A percentile compares a stretch with the other conserved stretches of the same genome.
These are phyloP conservation scores for Candida gigantensis DNA, from an alignment of 1,139 yeast species.

Conservation along the genomic window DNA sequence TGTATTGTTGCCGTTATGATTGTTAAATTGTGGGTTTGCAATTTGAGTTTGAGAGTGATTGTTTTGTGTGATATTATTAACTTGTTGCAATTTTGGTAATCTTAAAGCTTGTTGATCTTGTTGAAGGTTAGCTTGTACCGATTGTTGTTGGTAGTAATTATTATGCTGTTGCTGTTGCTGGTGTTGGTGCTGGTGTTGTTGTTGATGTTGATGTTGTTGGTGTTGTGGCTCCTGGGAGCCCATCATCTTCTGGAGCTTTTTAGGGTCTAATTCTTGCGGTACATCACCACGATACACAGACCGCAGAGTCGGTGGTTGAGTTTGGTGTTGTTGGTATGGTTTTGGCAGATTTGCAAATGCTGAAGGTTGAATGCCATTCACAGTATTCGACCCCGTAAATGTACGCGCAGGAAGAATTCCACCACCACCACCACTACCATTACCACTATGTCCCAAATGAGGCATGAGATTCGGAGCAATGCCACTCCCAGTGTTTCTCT, in stretches of 20 bases:
- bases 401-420: conserved; percentile 10
- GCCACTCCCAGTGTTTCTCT: neutral
- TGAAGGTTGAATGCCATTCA: conserved; percentile 11
- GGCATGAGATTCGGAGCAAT: conserved; percentile 11
- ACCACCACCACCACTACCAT: too few relatives aligned
- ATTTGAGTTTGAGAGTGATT: too few relatives aligned
- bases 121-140: too few relatives aligned
- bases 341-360: conserved; percentile 5
- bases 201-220: conserved; percentile 10
- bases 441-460: conserved; percentile 13
- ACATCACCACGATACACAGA: conserved; percentile 13
- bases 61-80: conserved; percentile 8
- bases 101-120: conserved; percentile 17
- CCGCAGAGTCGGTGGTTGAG: conserved; percentile 6
- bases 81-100: conserved; percentile 19
- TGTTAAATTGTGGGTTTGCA: too few relatives aligned
- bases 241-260: conserved; percentile 15
- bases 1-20: too few relatives aligned
- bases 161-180: conserved; percentile 12
- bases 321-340: conserved; percentile 11
- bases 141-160: conserved; percentile 10
- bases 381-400: conserved; percentile 9
- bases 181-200: conserved; percentile 14
- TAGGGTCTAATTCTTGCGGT: conserved; percentile 18
- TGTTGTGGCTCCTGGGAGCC: conserved; percentile 12